These are phyloP conservation scores for Penicillium diatomitis DNA, from an alignment of 495 filamentous ascomycete species.

Conservation along the genomic window DNA sequence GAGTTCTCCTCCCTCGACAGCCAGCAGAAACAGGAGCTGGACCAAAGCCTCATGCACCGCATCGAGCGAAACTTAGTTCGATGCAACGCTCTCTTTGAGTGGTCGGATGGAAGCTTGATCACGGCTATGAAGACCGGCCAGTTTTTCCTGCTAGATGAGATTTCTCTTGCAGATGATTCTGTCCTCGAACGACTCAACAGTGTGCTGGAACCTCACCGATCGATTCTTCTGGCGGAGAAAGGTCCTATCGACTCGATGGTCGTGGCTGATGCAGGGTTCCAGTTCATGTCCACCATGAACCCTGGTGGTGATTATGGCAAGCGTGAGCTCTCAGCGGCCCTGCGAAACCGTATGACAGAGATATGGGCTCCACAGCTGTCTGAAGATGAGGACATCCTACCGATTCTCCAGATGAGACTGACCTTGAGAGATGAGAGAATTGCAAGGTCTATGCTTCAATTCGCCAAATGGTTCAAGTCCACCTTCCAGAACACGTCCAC, in stretches of 20 bases:
- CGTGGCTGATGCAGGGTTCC: slow-evolving; percentile 71
- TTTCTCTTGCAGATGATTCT: slow-evolving; percentile 95
- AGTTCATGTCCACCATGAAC: slow-evolving; percentile 98
- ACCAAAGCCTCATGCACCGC: slow-evolving; percentile 35
- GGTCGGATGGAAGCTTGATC: slow-evolving; percentile 91
- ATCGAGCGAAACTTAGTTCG: slow-evolving; percentile 54
- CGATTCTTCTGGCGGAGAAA: slow-evolving; percentile 87
- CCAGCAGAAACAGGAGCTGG: slow-evolving; percentile 33
- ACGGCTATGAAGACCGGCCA: slow-evolving; percentile 84
- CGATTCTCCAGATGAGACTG: slow-evolving; percentile 76
- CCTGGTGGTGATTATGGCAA: slow-evolving; percentile 98
- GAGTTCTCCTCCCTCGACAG: slow-evolving; percentile 34
- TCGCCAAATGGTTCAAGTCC: slow-evolving; percentile 84
- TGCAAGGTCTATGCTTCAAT: slow-evolving; percentile 60
- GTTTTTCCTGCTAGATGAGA: slow-evolving; percentile 93
- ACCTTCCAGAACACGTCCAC: slow-evolving; percentile 64
- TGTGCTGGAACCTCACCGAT: slow-evolving; percentile 83
- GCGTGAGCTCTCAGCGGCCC: slow-evolving; percentile 86
- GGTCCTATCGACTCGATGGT: slow-evolving; percentile 73
- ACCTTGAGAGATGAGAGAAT: slow-evolving; percentile 37
- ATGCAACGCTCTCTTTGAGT: slow-evolving; percentile 83
- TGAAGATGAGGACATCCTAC: slow-evolving; percentile 72
- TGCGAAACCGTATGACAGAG: slow-evolving; percentile 95
- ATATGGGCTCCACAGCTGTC: slow-evolving; percentile 88
- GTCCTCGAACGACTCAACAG: slow-evolving; percentile 95